Conservation (phyloP, 495 filamentous ascomycete species). For the Annulohypoxylon bovei region DNA sequence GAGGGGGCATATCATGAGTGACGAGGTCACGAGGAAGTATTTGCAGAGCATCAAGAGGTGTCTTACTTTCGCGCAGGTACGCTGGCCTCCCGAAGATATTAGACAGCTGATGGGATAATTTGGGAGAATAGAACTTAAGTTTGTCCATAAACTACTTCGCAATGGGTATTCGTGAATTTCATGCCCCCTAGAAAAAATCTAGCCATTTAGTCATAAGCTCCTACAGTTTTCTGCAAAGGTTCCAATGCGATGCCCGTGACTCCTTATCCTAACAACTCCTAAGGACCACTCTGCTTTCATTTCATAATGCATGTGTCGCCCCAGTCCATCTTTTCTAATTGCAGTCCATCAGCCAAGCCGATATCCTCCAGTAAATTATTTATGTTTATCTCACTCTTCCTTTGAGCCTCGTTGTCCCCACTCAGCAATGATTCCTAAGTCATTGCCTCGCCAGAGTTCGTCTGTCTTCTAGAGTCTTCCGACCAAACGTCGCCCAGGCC, state of each 20-base stretch:
- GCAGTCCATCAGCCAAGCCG: not conserved
- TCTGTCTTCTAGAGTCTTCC: constrained; percentile 19
- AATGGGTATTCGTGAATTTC: constrained; percentile 29
- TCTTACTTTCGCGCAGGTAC: constrained; percentile 93
- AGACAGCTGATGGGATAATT: constrained; percentile 94
- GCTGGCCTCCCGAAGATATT: constrained; percentile 94
- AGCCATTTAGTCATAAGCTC: constrained; percentile 12
- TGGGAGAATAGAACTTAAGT: constrained; percentile 12
- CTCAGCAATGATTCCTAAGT: not conserved
- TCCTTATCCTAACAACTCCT: constrained; percentile 41
- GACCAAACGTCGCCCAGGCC: constrained; percentile 38
- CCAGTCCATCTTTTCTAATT: not conserved
- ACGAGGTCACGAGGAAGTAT: constrained; percentile 94
- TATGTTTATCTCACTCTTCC: not conserved
- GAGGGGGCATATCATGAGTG: constrained; percentile 94
- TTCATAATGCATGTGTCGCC: not conserved
- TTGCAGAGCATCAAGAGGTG: constrained; percentile 98
- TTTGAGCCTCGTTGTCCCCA: not conserved
- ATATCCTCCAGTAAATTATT: not conserved
- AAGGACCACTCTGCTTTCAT: not conserved
- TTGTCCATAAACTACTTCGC: constrained; percentile 12
- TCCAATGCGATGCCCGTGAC: constrained; percentile 28
- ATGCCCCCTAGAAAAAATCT: not conserved
- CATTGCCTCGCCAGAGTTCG: constrained; percentile 2
- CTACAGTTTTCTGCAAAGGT: constrained; percentile 4